Evolutionary conservation across 1,284 basidiomycete species (phyloP).

Genomic region (Cryptococcus hybrid): DNA sequence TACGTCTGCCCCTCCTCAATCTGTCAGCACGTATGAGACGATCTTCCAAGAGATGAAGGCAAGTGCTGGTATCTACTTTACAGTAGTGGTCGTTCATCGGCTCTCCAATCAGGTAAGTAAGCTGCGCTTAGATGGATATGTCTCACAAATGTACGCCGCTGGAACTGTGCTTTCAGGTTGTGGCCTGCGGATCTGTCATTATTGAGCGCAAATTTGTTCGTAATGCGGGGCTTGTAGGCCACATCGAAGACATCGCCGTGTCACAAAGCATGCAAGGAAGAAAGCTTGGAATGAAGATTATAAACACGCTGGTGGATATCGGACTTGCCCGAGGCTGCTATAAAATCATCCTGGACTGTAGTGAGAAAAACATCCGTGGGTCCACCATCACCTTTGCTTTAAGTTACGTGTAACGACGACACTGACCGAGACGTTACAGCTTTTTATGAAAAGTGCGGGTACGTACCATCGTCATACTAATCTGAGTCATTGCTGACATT

Average conservation of each 20-base stretch:
- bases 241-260: constrained; percentile 98
- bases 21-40: constrained; percentile 62
- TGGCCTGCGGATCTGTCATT: constrained; percentile 80
- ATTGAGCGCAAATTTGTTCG: constrained; percentile 93
- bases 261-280: constrained; percentile 84
- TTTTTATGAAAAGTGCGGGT: constrained; percentile 95
- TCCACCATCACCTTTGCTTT: constrained; percentile 3
- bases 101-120: constrained; percentile 58
- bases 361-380: constrained; percentile 84
- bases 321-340: constrained; percentile 77
- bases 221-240: constrained; percentile 75
- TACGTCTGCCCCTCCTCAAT: constrained; percentile 71
- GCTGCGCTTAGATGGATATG: neutral
- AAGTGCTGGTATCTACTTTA: constrained; percentile 69
- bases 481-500: neutral
- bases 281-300: constrained; percentile 76
- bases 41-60: constrained; percentile 59
- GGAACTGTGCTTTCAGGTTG: constrained; percentile 57
- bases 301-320: constrained; percentile 76
- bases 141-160: neutral
- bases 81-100: constrained; percentile 78
- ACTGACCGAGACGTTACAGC: constrained; percentile 54
- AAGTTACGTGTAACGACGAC: neutral
- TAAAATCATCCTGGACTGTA: constrained; percentile 94
- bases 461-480: constrained; percentile 9